These are phyloP conservation scores for Dacryopinax primogenitus DNA, from an alignment of 768 basidiomycete genomes.

Conservation along the genomic window DNA sequence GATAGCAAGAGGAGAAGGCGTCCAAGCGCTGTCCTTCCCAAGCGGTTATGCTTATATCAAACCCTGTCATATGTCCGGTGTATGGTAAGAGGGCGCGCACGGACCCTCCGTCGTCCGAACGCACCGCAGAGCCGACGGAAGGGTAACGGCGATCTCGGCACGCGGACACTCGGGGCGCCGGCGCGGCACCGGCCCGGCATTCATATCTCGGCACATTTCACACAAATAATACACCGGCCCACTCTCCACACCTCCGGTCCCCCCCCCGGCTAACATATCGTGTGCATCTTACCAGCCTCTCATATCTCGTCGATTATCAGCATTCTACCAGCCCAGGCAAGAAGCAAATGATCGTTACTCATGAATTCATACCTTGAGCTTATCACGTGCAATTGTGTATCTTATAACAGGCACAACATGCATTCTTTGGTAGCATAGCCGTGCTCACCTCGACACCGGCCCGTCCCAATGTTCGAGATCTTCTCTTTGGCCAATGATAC, in stretches of 20 bases:
- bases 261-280: not conserved
- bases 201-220: not conserved
- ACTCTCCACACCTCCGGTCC: not conserved
- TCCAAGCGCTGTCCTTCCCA: not conserved
- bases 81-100: not conserved
- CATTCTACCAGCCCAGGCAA: too few species aligned
- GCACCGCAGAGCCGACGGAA: not conserved
- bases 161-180: not conserved
- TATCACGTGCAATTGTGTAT: too few species aligned
- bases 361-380: too few species aligned
- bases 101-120: not conserved
- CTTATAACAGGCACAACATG: too few species aligned
- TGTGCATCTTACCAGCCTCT: too few species aligned
- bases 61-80: not conserved
- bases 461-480: too few species aligned
- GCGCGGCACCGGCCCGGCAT: not conserved
- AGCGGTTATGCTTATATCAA: not conserved
- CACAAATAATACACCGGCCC: not conserved
- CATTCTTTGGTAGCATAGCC: too few species aligned
- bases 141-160: not conserved
- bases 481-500: too few species aligned
- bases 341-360: too few species aligned
- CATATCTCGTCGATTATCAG: too few species aligned
- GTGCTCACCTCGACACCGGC: too few species aligned
- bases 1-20: not conserved